Percentiles rank a stretch among this genome's conserved stretches.
These are phyloP conservation scores for Erysimum cheiranthoides DNA, from an alignment of 345 rosid genomes.

Conservation along the genomic window DNA sequence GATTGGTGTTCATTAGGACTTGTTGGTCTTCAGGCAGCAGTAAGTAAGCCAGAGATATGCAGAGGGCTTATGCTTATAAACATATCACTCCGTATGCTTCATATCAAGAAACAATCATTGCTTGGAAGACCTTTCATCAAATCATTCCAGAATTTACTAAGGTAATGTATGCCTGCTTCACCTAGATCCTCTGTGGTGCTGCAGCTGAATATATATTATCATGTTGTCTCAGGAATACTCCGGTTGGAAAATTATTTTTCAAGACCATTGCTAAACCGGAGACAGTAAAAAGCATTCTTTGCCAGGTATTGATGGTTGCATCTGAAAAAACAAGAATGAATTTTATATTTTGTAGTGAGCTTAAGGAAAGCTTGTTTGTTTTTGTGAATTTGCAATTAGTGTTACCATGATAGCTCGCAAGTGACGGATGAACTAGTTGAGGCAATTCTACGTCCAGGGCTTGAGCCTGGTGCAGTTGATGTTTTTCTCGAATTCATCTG, in stretches of 20 bases:
- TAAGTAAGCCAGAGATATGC: slow-evolving; percentile 66
- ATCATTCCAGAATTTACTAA: slow-evolving; percentile 79
- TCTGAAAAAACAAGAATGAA: neutral
- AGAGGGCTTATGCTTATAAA: slow-evolving; percentile 71
- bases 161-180: slow-evolving; percentile 47
- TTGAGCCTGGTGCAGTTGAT: slow-evolving; percentile 87
- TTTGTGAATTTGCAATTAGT: slow-evolving; percentile 53
- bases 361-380: slow-evolving; percentile 4
- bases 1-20: slow-evolving; percentile 56
- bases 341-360: slow-evolving; percentile 5
- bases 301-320: slow-evolving; percentile 60
- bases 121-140: slow-evolving; percentile 79
- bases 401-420: slow-evolving; percentile 78
- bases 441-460: slow-evolving; percentile 86
- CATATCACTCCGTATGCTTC: slow-evolving; percentile 90
- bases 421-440: slow-evolving; percentile 91
- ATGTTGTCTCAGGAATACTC: slow-evolving; percentile 65
- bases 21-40: slow-evolving; percentile 95
- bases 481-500: slow-evolving; percentile 91
- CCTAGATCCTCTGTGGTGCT: slow-evolving; percentile 14
- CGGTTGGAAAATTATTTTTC: slow-evolving; percentile 68
- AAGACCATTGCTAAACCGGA: slow-evolving; percentile 68
- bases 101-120: slow-evolving; percentile 79
- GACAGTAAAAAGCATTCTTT: slow-evolving; percentile 73
- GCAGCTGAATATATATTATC: slow-evolving; percentile 11